These are phyloP conservation scores for Linum lewisii DNA, from an alignment of 345 rosid genomes.

Conservation along the genomic window DNA sequence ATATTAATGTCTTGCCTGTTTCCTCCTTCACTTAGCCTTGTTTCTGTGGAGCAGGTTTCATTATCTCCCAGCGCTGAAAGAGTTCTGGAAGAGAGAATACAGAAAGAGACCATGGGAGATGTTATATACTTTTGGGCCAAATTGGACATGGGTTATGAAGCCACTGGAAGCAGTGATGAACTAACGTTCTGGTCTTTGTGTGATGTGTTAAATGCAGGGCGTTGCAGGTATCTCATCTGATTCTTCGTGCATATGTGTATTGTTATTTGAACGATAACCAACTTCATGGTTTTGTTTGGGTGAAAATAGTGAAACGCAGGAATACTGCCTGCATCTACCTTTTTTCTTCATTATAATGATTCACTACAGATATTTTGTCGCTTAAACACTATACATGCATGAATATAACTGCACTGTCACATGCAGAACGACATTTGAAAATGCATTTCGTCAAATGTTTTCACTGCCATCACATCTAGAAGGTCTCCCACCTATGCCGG, in stretches of 20 bases:
- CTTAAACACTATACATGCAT: neutral
- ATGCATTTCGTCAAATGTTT: conserved; percentile 76
- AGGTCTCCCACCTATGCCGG: conserved; percentile 95
- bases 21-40: neutral
- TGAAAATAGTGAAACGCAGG: neutral
- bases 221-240: conserved; percentile 19
- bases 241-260: neutral
- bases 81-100: conserved; percentile 20
- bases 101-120: conserved; percentile 18
- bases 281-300: neutral
- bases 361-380: neutral
- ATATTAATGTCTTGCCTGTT: neutral
- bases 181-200: conserved; percentile 28
- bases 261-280: neutral
- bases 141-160: conserved; percentile 17
- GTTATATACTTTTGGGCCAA: conserved; percentile 26
- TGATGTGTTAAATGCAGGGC: conserved; percentile 25
- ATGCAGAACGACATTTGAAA: conserved; percentile 62
- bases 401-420: conserved; percentile 3
- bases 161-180: conserved; percentile 11
- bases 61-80: conserved; percentile 19
- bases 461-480: conserved; percentile 52
- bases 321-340: neutral
- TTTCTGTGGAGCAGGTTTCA: conserved; percentile 20
- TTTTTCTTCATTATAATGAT: neutral